Evolutionary conservation across 306 rosid genomes (phyloP).

Genomic region (Vicia sativa): DNA sequence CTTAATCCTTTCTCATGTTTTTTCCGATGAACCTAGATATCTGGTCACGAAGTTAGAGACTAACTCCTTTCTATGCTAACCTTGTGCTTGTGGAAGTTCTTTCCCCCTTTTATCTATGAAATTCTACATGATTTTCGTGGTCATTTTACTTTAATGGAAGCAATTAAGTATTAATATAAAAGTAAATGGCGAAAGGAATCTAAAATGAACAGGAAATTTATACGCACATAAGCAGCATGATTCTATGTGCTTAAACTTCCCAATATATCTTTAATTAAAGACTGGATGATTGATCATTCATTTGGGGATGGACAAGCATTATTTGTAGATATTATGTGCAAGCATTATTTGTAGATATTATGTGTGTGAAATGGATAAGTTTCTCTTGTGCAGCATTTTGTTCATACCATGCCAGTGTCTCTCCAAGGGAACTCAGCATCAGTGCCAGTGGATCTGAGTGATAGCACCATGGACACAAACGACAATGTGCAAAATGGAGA

Average conservation of each 20-base stretch:
- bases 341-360: slow-evolving; percentile 28
- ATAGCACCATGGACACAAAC: slow-evolving; percentile 31
- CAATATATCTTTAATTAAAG: slow-evolving; percentile 4
- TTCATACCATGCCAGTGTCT: slow-evolving; percentile 41
- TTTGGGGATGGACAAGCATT: slow-evolving; percentile 24
- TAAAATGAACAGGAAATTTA: background rate
- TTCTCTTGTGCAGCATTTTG: slow-evolving; percentile 45
- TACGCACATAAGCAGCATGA: background rate
- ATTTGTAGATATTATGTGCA: slow-evolving; percentile 21
- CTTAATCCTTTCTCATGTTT: no score
- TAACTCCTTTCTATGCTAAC: background rate
- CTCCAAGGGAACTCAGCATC: slow-evolving; percentile 50
- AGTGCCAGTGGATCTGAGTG: slow-evolving; percentile 60
- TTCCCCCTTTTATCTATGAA: background rate
- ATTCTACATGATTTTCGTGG: slow-evolving; percentile 1
- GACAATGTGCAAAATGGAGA: slow-evolving; percentile 54
- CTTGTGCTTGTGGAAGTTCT: background rate
- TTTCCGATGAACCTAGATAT: background rate
- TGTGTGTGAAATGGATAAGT: slow-evolving; percentile 24
- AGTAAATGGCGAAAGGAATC: no score
- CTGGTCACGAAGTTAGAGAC: background rate
- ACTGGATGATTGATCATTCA: background rate
- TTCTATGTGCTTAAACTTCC: slow-evolving; percentile 4
- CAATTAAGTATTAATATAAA: background rate
- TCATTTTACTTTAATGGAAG: background rate